Base-by-base conservation (phyloP, 768 basidiomycete genomes). In the Rhodotorula kratochvilovae region DNA sequence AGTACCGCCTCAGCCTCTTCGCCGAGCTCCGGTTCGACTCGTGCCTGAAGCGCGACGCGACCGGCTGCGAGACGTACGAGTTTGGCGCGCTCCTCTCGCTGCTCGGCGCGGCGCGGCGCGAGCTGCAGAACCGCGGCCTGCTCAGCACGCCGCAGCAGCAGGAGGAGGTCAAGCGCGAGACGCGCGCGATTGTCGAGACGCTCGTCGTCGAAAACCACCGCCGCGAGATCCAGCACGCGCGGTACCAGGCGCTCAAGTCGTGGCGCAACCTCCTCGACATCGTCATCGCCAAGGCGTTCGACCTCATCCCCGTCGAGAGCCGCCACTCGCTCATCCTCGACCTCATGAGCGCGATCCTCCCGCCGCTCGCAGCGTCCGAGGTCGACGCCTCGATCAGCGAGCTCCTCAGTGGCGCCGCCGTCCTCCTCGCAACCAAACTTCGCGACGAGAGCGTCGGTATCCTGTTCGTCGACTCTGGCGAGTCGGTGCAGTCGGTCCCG, bases 301-400 rank as follows among this genome's bases (percentile, higher is more conserved):
- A 87, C 68, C 87, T 89, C 45, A 83, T 96, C 21, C 89, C 90
- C 0, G 86, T 88, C 71, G 90, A 92, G 68, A 87, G 86, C 35
- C 86, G 91, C 35, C 93, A 97, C 80, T 88, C 87, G 71, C 89
- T 95, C 83, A 83, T 96, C 11, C 91, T 95, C 76, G 95, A 96
- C 78, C 82, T 98, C 29, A 84, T 98, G 29, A 88, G 90, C 76
- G 87, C 90, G 31, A 84, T 96, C 31, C 89, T 92, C 3, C 80
- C 84, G 5, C 86, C 86, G 31, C 84, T 94, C 55, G 85, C 84
- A 42, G 88, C 87, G 0, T 80, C 83, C 19, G 87, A 87, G 66
- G 82, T 89, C 31, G 85, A 88, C 48, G 88, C 90, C 67, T 83
- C 87, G 5, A 89, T 91, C 2, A 85, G 90, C 19, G 84, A 93